phyloP scores from a whole-genome alignment of 805 yeast genomes.

The Suhomyces sp. region DNA sequence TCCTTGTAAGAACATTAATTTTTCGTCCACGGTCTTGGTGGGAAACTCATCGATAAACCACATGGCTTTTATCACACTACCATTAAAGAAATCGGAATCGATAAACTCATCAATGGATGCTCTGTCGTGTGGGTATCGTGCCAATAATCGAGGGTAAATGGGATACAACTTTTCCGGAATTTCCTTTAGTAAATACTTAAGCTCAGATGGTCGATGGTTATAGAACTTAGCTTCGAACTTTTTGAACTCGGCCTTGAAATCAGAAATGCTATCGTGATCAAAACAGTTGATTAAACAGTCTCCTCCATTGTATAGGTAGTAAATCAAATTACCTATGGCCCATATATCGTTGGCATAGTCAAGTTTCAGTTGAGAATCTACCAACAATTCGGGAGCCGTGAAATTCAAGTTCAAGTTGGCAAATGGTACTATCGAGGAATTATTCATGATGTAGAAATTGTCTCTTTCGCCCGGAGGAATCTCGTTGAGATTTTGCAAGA shows the following conservation, averaged over 20 bases:
- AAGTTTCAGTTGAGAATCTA: constrained; percentile 49
- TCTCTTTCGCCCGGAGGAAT: constrained; percentile 44
- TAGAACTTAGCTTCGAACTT: constrained; percentile 46
- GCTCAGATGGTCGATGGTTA: constrained; percentile 33
- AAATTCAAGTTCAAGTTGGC: constrained; percentile 69
- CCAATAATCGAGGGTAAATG: constrained; percentile 51
- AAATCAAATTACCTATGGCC: constrained; percentile 76
- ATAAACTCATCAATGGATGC: constrained; percentile 63
- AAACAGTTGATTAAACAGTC: constrained; percentile 41
- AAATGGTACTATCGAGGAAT: constrained; percentile 78
- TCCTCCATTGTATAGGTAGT: constrained; percentile 60
- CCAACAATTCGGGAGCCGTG: constrained; percentile 79
- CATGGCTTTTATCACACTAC: constrained; percentile 76
- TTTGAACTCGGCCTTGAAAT: constrained; percentile 55
- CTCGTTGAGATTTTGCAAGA: constrained; percentile 49
- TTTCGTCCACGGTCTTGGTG: constrained; percentile 67
- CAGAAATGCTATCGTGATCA: constrained; percentile 51
- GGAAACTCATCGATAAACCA: constrained; percentile 80
- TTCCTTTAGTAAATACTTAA: constrained; percentile 46
- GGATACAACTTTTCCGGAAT: constrained; percentile 57
- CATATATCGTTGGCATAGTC: constrained; percentile 76
- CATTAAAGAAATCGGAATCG: constrained; percentile 74
- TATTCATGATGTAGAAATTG: constrained; percentile 66
- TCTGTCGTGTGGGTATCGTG: constrained; percentile 57
- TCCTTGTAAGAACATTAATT: constrained; percentile 64